Base-by-base conservation (phyloP, 202 grass and related monocot genomes). In the Hordeum pubiflorum region DNA sequence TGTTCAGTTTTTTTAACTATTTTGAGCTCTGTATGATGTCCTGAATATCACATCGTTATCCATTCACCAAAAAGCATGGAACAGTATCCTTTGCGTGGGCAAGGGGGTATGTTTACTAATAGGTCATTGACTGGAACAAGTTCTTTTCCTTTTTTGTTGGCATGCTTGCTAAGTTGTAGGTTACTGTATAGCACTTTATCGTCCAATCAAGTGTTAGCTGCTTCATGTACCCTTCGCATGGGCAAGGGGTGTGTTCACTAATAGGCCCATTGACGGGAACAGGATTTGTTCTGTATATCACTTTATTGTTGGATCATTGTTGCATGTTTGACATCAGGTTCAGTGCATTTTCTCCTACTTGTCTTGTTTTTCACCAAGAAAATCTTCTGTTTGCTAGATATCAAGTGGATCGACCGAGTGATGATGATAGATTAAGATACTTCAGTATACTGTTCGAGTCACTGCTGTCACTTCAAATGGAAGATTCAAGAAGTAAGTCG, bases 361-460 rank as follows among this genome's bases (percentile, higher is more conserved):
- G 17, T 86, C 14, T 72, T 81, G 57, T 74, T 9, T 79, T 69
- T 89, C 44, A 88, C 74, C 20, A 64, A 77, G 13, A 63, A 22
- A 60, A 82, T 24, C 54, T 82, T 85, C 66, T 79, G 43, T 90
- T 91, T 88, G 54, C 63, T 86, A 99, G 97, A 72, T 99, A 96
- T 91, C 64, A 90, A 87, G 92, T 99, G 33, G 87, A 96, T 77
- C 84, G 52, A 85, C 97, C 92, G 79, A 90, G 88, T 71, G 73
- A 78, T 70, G 85, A 93, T 77, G 97, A 99, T 58, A 93, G 87
- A 79, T 85, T 74, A 81, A 85, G 81, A 46, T 99, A 93, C 86
- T 91, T 96, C 34, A 84, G 64, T 76, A 56, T 84, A 79, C 40
- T 99, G 65, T 74, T 93, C 14, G 88, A 93, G 75, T 90, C 88